These are phyloP conservation scores for Lactarius hatsudake DNA, from an alignment of 768 basidiomycete species.

Conservation along the genomic window DNA sequence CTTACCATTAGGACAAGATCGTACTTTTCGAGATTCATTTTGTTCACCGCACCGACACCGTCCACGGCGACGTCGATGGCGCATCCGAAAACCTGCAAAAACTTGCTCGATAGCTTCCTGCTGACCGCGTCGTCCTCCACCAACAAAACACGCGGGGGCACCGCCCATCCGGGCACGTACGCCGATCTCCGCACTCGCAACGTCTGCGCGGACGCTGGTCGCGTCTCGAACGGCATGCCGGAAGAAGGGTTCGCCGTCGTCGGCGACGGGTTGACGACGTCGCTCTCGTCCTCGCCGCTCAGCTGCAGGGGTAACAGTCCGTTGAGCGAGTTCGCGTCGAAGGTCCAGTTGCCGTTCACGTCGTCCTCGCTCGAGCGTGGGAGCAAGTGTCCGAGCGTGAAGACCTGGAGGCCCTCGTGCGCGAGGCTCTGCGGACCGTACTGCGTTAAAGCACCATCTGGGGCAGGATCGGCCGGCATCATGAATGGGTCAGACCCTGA, in stretches of 20 bases:
- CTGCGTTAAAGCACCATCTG: conserved; percentile 1
- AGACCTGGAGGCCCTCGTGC: conserved; percentile 74
- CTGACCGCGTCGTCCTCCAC: conserved; percentile 97
- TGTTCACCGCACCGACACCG: conserved; percentile 87
- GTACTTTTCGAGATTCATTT: conserved; percentile 96
- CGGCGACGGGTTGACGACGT: conserved; percentile 1
- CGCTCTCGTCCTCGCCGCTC: conserved; percentile 11
- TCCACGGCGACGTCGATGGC: conserved; percentile 93
- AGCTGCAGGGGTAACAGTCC: conserved; percentile 20
- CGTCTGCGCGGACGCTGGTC: conserved; percentile 39
- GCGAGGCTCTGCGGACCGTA: conserved; percentile 30
- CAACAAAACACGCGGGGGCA: conserved; percentile 84
- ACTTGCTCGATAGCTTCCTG: conserved; percentile 84
- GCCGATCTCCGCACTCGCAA: conserved; percentile 71
- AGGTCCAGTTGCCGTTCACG: conserved; percentile 59
- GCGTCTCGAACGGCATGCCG: conserved; percentile 26
- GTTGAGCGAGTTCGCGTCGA: conserved; percentile 42
- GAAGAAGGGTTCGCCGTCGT: conserved; percentile 1
- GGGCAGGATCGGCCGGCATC: conserved; percentile 4
- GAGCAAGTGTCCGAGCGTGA: conserved; percentile 75
- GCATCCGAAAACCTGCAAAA: conserved; percentile 93
- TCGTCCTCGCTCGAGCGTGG: conserved; percentile 53
- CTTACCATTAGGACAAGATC: conserved; percentile 92
- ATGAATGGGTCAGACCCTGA: conserved; percentile 23
- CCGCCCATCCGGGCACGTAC: conserved; percentile 88